Evolutionary conservation across 2,329 filamentous ascomycete genomes (phyloP).

Genomic region (Colletotrichum salicis): DNA sequence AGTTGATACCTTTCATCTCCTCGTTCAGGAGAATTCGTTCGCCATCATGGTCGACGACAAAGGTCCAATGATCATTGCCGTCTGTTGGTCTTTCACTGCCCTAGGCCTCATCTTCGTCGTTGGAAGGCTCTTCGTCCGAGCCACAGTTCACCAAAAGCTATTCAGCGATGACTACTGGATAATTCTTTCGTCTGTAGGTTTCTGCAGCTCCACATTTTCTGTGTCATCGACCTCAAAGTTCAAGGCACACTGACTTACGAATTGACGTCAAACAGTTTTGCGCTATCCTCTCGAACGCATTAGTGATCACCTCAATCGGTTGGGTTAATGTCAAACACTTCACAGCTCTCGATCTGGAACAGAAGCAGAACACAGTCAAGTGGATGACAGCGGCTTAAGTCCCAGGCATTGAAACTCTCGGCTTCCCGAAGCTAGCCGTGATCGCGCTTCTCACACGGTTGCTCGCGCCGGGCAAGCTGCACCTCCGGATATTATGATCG

Average conservation of each 20-base stretch:
- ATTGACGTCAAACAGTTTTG: background rate
- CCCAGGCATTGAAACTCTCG: conserved; percentile 51
- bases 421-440: conserved; percentile 54
- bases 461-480: conserved; percentile 47
- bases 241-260: background rate
- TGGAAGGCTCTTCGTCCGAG: conserved; percentile 44
- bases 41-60: conserved; percentile 36
- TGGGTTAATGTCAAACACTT: conserved; percentile 54
- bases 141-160: conserved; percentile 43
- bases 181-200: conserved; percentile 42
- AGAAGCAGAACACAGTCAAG: conserved; percentile 45
- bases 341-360: conserved; percentile 40
- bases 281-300: conserved; percentile 41
- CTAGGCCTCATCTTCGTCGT: conserved; percentile 43
- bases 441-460: conserved; percentile 50
- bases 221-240: background rate
- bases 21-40: background rate
- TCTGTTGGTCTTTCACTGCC: conserved; percentile 44
- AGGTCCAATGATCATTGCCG: conserved; percentile 45
- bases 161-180: conserved; percentile 52
- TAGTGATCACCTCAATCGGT: conserved; percentile 47
- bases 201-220: background rate
- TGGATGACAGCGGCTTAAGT: conserved; percentile 51
- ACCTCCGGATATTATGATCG: conserved; percentile 49
- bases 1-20: too few species aligned